Evolutionary conservation across 345 rosid species (phyloP), one percentile per base, ranked within the genome.

Genomic region (Orychophragmus violaceus): DNA sequence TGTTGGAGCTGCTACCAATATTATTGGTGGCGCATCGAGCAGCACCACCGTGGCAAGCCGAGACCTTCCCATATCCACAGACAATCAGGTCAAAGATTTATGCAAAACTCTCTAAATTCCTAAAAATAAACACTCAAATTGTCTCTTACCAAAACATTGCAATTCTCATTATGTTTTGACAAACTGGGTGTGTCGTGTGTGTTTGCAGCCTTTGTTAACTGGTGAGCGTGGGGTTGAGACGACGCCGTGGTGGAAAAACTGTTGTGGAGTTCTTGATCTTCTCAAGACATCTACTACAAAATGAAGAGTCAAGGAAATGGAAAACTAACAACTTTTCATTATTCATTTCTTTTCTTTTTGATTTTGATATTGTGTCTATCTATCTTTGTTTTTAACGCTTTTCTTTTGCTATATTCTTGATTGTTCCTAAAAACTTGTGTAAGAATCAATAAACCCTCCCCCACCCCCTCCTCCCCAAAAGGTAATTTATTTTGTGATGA

Each of bases 231-330:
- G 64, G 10, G 58, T 13, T 57, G 72, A 74, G 6, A 61, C 64
- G 3, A 74, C 78, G 9, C 78, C 74, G 1, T 68, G 78, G 78
- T 74, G 78, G 78, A 68, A 74, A 68, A 74, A 74, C 11, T 74
- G 78, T 74, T 74, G 78, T 55, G 78, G 78, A 55, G 78, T 74
- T 54, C 74, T 74, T 74, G 78, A 74, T 68, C 65, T 68, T 62
- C 22, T 62, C 55, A 62, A 74, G 64, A 33, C 63, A 35, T 45
- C 72, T 53, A 66, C 78, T 23, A 52, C 59, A 32, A 67, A 21
- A 10, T 64, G 30, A 71, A 61, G n/a, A 16, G 6, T 35, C 13
- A 45, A 27, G 14, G 28, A 13, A 6, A 14, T 0, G 33, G 42
- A 1, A 29, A 58, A n/a, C 25, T 58, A 45, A 68, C 39, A 36